Conservation (phyloP, 108 stramenopile species). For the Chaetoceros tenuissimus region DNA sequence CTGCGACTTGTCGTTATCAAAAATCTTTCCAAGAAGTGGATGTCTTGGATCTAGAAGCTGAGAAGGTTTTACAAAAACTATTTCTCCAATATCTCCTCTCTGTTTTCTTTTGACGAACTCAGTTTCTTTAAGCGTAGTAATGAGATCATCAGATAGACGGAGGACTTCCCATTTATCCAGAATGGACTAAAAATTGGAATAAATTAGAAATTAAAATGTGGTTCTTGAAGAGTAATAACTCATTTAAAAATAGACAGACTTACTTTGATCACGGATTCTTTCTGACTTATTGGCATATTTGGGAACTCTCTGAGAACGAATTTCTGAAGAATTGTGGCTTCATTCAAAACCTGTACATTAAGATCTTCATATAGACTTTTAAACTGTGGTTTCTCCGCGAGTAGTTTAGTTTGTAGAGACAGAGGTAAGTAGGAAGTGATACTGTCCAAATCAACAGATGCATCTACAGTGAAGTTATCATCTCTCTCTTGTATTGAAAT, state of each 20-base stretch:
- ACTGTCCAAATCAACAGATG: neutral
- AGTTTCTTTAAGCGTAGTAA: neutral
- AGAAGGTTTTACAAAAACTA: neutral
- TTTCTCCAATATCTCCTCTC: neutral
- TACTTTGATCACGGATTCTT: constrained; percentile 1
- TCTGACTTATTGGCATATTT: constrained; percentile 1
- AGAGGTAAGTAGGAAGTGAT: neutral
- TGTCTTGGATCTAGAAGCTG: neutral
- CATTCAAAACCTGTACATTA: neutral
- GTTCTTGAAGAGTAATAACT: neutral
- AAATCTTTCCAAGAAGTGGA: neutral
- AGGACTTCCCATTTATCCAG: neutral
- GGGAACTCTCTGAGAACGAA: constrained; percentile 1
- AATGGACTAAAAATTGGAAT: neutral
- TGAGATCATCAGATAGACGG: neutral
- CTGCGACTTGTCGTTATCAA: neutral
- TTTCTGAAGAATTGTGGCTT: constrained; percentile 2
- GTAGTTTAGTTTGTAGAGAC: neutral
- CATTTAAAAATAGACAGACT: neutral
- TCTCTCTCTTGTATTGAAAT: neutral
- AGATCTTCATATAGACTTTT: neutral
- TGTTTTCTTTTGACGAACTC: neutral
- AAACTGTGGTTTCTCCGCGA: neutral
- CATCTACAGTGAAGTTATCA: neutral
- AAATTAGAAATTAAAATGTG: neutral